Conservation (phyloP, 139 green algal species). For the Yamagishiella unicocca region DNA sequence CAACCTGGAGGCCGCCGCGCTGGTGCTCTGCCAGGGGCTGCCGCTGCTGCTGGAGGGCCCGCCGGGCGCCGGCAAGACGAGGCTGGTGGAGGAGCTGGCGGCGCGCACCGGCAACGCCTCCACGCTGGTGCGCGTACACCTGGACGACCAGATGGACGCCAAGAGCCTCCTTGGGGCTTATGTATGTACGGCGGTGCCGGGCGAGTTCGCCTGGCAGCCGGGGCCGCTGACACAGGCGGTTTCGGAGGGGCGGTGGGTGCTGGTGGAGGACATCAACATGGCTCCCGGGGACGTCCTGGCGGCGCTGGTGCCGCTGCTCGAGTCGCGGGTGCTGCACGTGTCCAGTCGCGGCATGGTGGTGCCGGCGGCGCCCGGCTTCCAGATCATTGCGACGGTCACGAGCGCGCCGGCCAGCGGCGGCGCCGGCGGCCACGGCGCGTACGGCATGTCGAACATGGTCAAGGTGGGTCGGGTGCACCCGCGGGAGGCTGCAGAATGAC, state of each 20-base stretch:
- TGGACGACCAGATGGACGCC: conserved; percentile 97
- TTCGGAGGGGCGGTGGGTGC: conserved; percentile 88
- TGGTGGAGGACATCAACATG: conserved; percentile 96
- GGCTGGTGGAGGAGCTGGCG: conserved; percentile 85
- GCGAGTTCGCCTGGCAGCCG: conserved; percentile 96
- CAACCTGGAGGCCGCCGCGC: conserved; percentile 75
- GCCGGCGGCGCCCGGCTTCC: conserved; percentile 83
- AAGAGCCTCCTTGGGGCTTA: conserved; percentile 97
- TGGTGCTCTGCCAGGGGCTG: conserved; percentile 83
- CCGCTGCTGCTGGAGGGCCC: conserved; percentile 93
- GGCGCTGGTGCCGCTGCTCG: conserved; percentile 88
- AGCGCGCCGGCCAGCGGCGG: conserved; percentile 33
- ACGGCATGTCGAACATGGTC: conserved; percentile 64
- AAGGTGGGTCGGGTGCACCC: no score
- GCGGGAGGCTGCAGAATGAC: no score
- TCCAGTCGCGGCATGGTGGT: conserved; percentile 77
- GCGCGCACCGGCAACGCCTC: conserved; percentile 78
- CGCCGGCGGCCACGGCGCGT: conserved; percentile 49
- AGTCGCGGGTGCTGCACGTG: conserved; percentile 83
- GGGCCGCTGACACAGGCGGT: conserved; percentile 93
- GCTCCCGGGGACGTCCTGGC: conserved; percentile 94
- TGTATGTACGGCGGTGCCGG: conserved; percentile 88
- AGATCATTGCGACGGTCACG: conserved; percentile 88
- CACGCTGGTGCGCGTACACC: conserved; percentile 80
- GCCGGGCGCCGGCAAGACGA: conserved; percentile 90